Conservation (phyloP, 805 yeast genomes). For the Isabelozyma rhagii region DNA sequence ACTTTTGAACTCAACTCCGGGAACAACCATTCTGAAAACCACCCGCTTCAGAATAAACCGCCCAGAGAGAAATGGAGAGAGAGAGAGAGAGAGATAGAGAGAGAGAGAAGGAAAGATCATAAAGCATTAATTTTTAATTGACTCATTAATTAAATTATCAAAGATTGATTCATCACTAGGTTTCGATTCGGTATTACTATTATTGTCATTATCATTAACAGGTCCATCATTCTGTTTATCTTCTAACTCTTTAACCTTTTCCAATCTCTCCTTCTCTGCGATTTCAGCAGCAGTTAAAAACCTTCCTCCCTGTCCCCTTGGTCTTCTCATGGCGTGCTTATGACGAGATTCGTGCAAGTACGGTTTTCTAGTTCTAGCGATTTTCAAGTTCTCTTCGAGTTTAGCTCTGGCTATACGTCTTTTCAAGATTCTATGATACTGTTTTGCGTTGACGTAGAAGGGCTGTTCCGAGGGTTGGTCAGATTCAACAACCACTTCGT, state of each 20-base stretch:
- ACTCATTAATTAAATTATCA: conserved; percentile 12
- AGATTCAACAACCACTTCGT: conserved; percentile 9
- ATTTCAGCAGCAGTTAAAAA: conserved; percentile 85
- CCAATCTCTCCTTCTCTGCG: conserved; percentile 42
- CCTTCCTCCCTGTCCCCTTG: conserved; percentile 98
- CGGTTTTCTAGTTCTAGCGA: conserved; percentile 87
- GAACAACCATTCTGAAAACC: neutral
- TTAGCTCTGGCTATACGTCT: conserved; percentile 92
- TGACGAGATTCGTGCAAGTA: conserved; percentile 96
- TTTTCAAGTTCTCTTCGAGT: conserved; percentile 82
- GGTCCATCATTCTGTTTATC: conserved; percentile 10
- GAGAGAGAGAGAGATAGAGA: neutral
- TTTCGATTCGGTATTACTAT: neutral
- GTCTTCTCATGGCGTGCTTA: conserved; percentile 98
- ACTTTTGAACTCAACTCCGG: too few species aligned
- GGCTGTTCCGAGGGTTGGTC: conserved; percentile 67
- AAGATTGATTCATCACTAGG: conserved; percentile 14
- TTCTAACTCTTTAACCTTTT: conserved; percentile 34
- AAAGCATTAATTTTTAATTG: neutral
- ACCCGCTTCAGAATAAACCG: neutral
- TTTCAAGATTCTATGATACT: conserved; percentile 90
- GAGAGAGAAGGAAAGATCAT: neutral
- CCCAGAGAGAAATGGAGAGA: neutral
- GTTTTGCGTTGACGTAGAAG: conserved; percentile 96
- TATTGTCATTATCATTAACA: neutral